Evolutionary conservation across 805 yeast genomes (phyloP), one percentile per base, ranked within the genome.

Genomic region (Hanseniaspora meyeri): DNA sequence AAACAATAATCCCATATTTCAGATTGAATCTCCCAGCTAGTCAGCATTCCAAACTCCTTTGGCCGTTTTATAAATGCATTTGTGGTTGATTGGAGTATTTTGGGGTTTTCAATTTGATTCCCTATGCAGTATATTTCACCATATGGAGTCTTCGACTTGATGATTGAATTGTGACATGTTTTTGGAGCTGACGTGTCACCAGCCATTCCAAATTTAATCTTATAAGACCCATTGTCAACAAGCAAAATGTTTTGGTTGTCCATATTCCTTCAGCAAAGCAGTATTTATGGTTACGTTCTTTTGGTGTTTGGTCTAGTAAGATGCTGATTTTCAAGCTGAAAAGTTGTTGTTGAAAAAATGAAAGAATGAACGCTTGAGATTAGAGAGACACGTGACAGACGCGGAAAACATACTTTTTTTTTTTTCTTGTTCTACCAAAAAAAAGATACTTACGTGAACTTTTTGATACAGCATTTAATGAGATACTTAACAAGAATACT

Each of bases 21-120:
- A 63, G 84, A 85, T 65, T 93, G 89, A 2, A 86, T 71, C 60
- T 87, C 95, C 98, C 97, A 93, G 40, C 91, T 87, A 0, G 83
- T 81, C 52, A 93, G 71, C 62, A 90, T 95, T 3, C 97, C 97
- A 62, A 83, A 82, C 60, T 89, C 96, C 57, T 81, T 80, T 0
- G 99, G 97, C 56, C 97, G 73, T 59, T 84, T 77, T 68, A 84
- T 79, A 20, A 77, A 76, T 6, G 90, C 75, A 0, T 89, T 87
- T 0, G 95, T 81, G 39, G 81, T 81, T 64, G 89, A 93, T 10
- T 37, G 48, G 14, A 50, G 37, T 27, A 56, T 17, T 59, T 77
- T 79, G 49, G 91, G 79, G 16, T 74, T 72, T 17, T 76, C 69
- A 11, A 83, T 63, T 60, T 83, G 84, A 58, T 87, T 85, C 4